Base-by-base conservation (phyloP, 2,329 filamentous ascomycete genomes). In the Epicoccum sorghinum region DNA sequence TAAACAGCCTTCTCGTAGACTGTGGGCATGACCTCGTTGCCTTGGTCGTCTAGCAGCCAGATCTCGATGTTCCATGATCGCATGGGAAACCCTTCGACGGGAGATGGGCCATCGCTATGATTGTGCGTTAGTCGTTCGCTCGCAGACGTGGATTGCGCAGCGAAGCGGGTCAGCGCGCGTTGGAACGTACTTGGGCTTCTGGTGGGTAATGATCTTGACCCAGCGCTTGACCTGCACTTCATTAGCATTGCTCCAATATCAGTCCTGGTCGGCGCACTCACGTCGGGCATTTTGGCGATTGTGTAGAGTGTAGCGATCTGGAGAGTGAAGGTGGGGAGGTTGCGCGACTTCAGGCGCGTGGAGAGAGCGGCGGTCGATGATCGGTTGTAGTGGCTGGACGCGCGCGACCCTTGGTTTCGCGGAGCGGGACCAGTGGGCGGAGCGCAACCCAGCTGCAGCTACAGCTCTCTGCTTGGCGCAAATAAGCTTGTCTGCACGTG, bases 1-100 rank as follows among this genome's bases (percentile, higher is more conserved):
- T 97, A 99, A 51, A 88, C 88, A 37, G 90, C 93, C 80, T 96
- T 96, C 72, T 91, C 90, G 79, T 97, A 98, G 76, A 92, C 85
- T 64, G 80, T 90, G 48, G 93, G 92, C 7, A 89, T 84, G 46
- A 91, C 83, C 76, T 96, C 88, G 65, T 95, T 90, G 65, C 92
- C 93, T 60, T 90, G 86, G 67, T 96, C 89, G 62, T 96, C 92
- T 50, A 97, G 76, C 47, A 98, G 77, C 77, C 86, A 91, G 65
- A 99, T 82, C 77, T 89, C 88, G 73, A 98, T 90, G 64, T 85
- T 92, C 95, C 95, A 99, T 77, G 86, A 82, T 74, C 95, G 89
- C 86, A 97, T 93, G 9, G 95, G 95, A 70, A 93, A 96, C 3
- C 92, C 92, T 67, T 93, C 90, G 61, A 91, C 84, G 35, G 89